Evolutionary conservation across 345 rosid species (phyloP).

Genomic region (Citrus medica): DNA sequence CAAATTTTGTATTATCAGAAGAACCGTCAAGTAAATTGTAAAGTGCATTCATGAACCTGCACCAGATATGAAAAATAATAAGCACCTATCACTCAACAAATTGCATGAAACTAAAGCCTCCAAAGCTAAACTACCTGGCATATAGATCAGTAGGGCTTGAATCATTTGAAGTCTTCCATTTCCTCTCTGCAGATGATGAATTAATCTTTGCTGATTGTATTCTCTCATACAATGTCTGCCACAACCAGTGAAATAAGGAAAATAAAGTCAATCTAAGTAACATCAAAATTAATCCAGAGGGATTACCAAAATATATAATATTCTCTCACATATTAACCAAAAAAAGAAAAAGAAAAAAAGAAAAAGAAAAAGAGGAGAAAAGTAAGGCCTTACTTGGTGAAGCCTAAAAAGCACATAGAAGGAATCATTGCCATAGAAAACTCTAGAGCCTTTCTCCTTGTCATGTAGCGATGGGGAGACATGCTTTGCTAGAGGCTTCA

Average conservation of each 20-base stretch:
- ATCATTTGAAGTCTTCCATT: slow-evolving; percentile 83
- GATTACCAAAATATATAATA: not conserved
- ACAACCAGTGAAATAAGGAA: not conserved
- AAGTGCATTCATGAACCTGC: slow-evolving; percentile 88
- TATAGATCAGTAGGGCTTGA: slow-evolving; percentile 66
- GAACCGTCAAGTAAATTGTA: slow-evolving; percentile 92
- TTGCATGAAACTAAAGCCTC: not conserved
- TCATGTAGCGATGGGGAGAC: slow-evolving; percentile 45
- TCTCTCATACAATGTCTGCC: slow-evolving; percentile 83
- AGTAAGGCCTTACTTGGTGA: slow-evolving; percentile 67
- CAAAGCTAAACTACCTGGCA: slow-evolving; percentile 57
- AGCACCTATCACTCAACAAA: not conserved
- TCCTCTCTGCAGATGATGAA: slow-evolving; percentile 82
- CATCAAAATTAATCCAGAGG: not conserved
- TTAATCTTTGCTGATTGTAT: slow-evolving; percentile 87
- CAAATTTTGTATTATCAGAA: slow-evolving; percentile 89
- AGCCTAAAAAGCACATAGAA: slow-evolving; percentile 91
- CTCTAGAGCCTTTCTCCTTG: slow-evolving; percentile 46
- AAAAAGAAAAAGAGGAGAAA: not conserved
- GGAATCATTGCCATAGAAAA: slow-evolving; percentile 96
- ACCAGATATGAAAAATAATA: slow-evolving; percentile 14
- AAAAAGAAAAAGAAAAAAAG: not conserved
- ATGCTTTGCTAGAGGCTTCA: slow-evolving; percentile 87
- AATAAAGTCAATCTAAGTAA: slow-evolving; percentile 11
- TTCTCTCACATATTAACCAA: not conserved